Evolutionary conservation across 441 rosid species (phyloP), one percentile per base, ranked within the genome.

Genomic region (Metrosideros polymorpha): DNA sequence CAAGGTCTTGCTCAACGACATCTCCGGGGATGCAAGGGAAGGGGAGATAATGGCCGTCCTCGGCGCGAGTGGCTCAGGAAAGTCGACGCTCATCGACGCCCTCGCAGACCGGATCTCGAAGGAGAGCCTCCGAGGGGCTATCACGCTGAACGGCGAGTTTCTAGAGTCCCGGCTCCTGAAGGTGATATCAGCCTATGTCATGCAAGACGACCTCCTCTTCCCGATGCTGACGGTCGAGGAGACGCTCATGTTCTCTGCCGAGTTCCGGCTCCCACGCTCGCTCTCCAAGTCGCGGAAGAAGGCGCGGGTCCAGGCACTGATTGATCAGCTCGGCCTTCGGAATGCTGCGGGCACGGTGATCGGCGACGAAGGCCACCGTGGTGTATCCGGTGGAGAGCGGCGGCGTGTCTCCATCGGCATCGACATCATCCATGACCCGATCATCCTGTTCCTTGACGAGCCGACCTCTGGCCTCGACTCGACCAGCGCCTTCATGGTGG

Each of bases 201-300:
- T 95, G 99, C 97, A 95, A 86, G 99, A 95, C 45, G 99, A 97
- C 86, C 96, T 95, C 42, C 89, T 97, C 71, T 97, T 97, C 71
- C 98, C 99, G 0, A 95, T 95, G 99, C 91, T 95, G 24, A 97
- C 96, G 0, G 97, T 97, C 19, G 96, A 95, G 79, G 99, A 95
- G 87, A 97, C 98, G 1, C 85, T 96, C 24, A 95, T 94, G 98
- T 84, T 87, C 61, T 87, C 88, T 3, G 88, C 88, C 22, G 88
- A 87, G 84, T 87, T 87, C 86, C 84, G 88, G 82, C 88, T 87
- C 79, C 88, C 88, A 10, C 84, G 79, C 14, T 84, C 86, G 24
- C 79, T 87, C 17, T 79, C 88, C 59, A 87, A 27, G 82, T 50
- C n/a, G 22, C 94, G 2, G 82, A 86, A 86, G 85, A 25, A 27